Evolutionary conservation across 1,284 basidiomycete species (phyloP), one percentile per base, ranked within the genome.

Genomic region (Leccinum griseonigrum): DNA sequence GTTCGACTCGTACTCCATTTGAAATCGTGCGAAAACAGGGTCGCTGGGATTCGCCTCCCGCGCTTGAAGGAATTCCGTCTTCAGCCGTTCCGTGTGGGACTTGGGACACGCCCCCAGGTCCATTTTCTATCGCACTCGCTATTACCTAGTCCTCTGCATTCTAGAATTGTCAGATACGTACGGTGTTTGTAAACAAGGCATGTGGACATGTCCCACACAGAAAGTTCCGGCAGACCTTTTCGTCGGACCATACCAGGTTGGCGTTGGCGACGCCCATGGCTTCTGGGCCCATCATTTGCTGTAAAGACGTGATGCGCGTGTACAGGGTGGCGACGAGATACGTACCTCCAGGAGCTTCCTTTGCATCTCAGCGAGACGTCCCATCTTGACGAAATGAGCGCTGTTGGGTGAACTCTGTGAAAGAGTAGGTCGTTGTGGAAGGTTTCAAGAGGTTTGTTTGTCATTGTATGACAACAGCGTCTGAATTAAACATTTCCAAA

Each of bases 261-360:
- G 91, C 88, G 68, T 94, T 94, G 54, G 92, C 88, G 57, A 95
- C 89, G 68, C 95, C 95, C 94, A 98, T 97, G 14, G 96, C 94
- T 78, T 98, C 96, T 51, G 94, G 93, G n/a, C 95, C 95, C 95
- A 97, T 97, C 94, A 97, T 96, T 95, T 96, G 95, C 93, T 96
- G 71, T 54, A 29, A 57, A 43, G 29, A 31, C 31, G 56, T 67
- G 54, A 63, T 55, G 13, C 54, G 26, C 51, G 53, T 56, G 14
- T 22, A 34, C n/a, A 51, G 26, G 18, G 36, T 29, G 32, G 9
- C 22, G 11, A 34, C 4, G n/a, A 58, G 51, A 55, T 11, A 75
- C 81, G 62, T 70, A 91, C 91, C 85, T 95, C 93, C 58, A 96
- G 79, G 76, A 95, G 88, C 86, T 94, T 95, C 67, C 94, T 85